Evolutionary conservation across 106 monocot genomes (phyloP).

Genomic region (Dioscorea dumetorum): DNA sequence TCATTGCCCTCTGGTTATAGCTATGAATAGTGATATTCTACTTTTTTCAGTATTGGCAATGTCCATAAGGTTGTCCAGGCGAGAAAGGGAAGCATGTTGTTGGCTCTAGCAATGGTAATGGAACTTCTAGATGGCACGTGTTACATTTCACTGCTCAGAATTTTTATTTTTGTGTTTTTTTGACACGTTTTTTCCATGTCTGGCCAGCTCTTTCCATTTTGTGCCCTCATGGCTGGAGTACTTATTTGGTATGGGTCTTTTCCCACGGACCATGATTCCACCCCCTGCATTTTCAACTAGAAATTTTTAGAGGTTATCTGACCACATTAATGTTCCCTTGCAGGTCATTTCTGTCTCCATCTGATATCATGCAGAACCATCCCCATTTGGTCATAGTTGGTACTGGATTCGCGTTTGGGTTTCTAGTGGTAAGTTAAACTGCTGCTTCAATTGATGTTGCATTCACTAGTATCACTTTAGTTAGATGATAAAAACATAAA

Average conservation of each 20-base stretch:
- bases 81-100: constrained; percentile 82
- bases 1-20: neutral
- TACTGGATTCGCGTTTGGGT: constrained; percentile 99
- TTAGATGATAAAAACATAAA: too few species aligned
- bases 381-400: constrained; percentile 89
- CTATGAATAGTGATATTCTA: too few species aligned
- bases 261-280: neutral
- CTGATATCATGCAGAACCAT: constrained; percentile 78
- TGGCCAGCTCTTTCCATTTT: constrained; percentile 80
- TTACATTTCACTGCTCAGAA: neutral
- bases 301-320: neutral
- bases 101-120: constrained; percentile 93
- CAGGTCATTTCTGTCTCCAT: constrained; percentile 81
- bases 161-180: too few species aligned
- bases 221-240: constrained; percentile 62
- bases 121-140: neutral
- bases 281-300: neutral
- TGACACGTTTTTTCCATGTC: constrained; percentile 3
- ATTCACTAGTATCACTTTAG: too few species aligned
- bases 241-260: constrained; percentile 57
- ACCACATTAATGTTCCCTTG: neutral
- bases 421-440: constrained; percentile 64
- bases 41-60: constrained; percentile 57
- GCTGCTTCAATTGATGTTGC: neutral
- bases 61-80: constrained; percentile 73